Percentiles rank a stretch among this genome's conserved stretches.
Conservation (phyloP, 331 rosid species). For the Malus hybrid region DNA sequence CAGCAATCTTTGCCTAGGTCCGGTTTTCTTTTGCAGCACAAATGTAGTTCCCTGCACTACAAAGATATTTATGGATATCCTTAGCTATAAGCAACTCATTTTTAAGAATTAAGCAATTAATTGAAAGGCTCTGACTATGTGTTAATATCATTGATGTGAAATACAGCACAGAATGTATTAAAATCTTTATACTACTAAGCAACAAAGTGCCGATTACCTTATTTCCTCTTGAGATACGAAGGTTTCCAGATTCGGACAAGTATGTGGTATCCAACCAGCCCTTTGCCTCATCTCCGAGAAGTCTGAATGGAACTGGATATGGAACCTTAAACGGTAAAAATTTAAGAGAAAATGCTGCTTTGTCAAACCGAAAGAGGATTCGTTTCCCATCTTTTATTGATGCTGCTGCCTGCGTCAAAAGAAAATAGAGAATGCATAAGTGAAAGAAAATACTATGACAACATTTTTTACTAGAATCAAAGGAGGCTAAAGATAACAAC, state of each 20-base stretch:
- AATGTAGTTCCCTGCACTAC: conserved; percentile 99
- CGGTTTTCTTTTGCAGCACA: conserved; percentile 82
- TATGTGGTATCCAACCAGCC: conserved; percentile 99
- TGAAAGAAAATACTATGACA: not conserved
- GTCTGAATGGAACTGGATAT: conserved; percentile 94
- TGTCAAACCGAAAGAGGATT: conserved; percentile 79
- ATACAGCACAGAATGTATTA: not conserved
- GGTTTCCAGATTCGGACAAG: conserved; percentile 74
- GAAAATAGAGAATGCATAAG: not conserved
- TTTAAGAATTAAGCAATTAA: not conserved
- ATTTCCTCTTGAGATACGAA: conserved; percentile 91
- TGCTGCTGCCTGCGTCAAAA: conserved; percentile 59
- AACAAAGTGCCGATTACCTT: conserved; percentile 51
- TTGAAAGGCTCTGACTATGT: not conserved
- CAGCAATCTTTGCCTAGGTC: conserved; percentile 69
- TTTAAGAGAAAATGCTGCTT: conserved; percentile 79
- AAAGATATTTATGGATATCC: conserved; percentile 34
- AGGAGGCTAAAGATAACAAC: not conserved
- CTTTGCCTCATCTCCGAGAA: conserved; percentile 92
- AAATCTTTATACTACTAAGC: not conserved
- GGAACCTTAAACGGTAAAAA: conserved; percentile 95
- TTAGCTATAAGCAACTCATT: conserved; percentile 26
- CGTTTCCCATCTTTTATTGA: conserved; percentile 76
- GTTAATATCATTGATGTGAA: not conserved
- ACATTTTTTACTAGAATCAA: not conserved